Evolutionary conservation across 2,329 filamentous ascomycete species (phyloP).

Genomic region (Epichloe glyceriae): DNA sequence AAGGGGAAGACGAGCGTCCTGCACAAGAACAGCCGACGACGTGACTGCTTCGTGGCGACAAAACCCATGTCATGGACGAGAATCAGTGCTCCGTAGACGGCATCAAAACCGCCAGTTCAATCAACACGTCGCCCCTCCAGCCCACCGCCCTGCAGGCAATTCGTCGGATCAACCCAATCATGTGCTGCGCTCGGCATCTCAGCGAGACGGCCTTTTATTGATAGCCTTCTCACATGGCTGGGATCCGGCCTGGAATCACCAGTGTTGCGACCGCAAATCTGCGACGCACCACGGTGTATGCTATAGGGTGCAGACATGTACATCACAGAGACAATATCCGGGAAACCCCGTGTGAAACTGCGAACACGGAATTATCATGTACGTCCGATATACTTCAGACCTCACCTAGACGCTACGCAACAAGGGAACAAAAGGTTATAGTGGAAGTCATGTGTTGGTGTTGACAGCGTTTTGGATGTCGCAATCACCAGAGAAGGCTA

Average conservation of each 20-base stretch:
- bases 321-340: no score
- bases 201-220: slow-evolving; percentile 13
- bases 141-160: not conserved
- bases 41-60: slow-evolving; percentile 5
- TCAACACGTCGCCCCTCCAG: not conserved
- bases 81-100: not conserved
- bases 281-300: no score
- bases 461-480: not conserved
- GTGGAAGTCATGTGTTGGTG: no score
- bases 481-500: not conserved
- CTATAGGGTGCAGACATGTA: no score
- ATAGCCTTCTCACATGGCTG: not conserved
- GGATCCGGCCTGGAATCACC: no score
- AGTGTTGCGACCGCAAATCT: no score
- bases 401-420: no score
- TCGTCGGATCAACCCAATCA: not conserved
- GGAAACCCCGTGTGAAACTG: no score
- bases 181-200: slow-evolving; percentile 14
- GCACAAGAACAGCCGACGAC: slow-evolving; percentile 3
- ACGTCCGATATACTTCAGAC: no score
- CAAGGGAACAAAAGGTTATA: no score
- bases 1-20: slow-evolving; percentile 6
- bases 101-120: not conserved
- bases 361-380: no score
- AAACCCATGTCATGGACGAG: not conserved